Evolutionary conservation across 2,329 filamentous ascomycete species (phyloP).

Genomic region (Neonectria neomacrospora): DNA sequence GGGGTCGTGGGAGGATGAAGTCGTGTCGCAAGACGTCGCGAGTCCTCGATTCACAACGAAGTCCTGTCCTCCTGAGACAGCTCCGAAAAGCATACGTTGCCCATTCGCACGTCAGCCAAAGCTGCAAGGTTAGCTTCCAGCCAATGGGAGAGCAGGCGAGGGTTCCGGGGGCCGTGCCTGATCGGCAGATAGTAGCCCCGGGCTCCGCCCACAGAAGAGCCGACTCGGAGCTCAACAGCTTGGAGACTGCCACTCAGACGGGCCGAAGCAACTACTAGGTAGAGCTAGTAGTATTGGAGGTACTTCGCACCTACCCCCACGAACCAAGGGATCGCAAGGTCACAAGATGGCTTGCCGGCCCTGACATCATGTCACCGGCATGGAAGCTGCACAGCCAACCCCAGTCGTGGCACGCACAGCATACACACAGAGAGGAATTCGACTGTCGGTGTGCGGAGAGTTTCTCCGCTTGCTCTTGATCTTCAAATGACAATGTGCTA

Average conservation of each 20-base stretch:
- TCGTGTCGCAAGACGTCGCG: conserved; percentile 28
- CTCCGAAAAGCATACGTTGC: conserved; percentile 53
- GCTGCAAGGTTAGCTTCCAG: conserved; percentile 42
- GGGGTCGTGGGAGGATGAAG: conserved; percentile 27
- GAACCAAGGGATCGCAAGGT: conserved; percentile 33
- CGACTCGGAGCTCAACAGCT: conserved; percentile 6
- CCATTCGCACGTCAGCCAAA: conserved; percentile 46
- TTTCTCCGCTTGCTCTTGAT: neutral
- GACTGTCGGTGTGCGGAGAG: conserved; percentile 32
- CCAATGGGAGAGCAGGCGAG: conserved; percentile 42
- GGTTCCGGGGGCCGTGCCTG: conserved; percentile 9
- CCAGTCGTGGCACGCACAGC: conserved; percentile 20
- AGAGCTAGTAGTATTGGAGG: conserved; percentile 18
- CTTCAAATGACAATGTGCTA: neutral
- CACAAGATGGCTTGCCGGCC: conserved; percentile 38
- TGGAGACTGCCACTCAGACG: neutral
- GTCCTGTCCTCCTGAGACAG: conserved; percentile 42
- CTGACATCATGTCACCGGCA: conserved; percentile 46
- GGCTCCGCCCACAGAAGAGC: conserved; percentile 16
- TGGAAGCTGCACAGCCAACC: conserved; percentile 30
- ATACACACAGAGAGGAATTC: conserved; percentile 25
- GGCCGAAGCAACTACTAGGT: too few relatives aligned
- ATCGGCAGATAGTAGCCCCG: conserved; percentile 41
- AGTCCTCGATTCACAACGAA: conserved; percentile 37
- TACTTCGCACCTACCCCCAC: conserved; percentile 33